Evolutionary conservation across 1,284 basidiomycete genomes (phyloP), one percentile per base, ranked within the genome.

Genomic region (Boletus smithii): DNA sequence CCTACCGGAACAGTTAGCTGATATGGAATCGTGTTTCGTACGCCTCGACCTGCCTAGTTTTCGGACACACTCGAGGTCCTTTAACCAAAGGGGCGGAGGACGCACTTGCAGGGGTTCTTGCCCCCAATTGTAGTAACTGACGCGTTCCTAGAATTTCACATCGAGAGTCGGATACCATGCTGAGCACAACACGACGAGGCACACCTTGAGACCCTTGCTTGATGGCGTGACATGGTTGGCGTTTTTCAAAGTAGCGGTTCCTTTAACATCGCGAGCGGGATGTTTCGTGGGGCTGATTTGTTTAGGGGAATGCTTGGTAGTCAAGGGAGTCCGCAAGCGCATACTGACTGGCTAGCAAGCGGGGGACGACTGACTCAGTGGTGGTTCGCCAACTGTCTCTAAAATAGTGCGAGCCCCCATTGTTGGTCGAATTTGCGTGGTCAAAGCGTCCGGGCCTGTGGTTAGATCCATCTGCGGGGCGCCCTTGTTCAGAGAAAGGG

Each of bases 21-120:
- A 27, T 16, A 16, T 17, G 32, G 30, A 17, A 42, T 17, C 26
- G 17, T 33, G 29, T 27, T 27, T 35, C 22, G 31, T 13, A 8
- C 8, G 16, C 20, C n/a, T 38, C 17, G 4, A 18, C 56, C 24
- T 57, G 67, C 73, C 73, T 55, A 76, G 59, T 17, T 62, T 62
- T 33, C 60, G 69, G 26, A 70, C 43, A 35, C 69, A 73, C 53
- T 75, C 70, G 18, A 77, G 54, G 44, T 76, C 70, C 14, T 53
- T 50, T 9, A 75, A 49, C 10, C 45, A 51, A 10, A 73, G 57
- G 0, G 62, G 53, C 5, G 63, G 65, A 17, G 70, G 67, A 5
- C 73, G 69, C 27, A 48, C 48, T 45, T 45, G 27, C 17, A 16
- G 17, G 4, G 60, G 53, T 32, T 57, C 51, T 26, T 27, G 40